Base-by-base conservation (phyloP, 805 yeast genomes). In the Nakazawaea populi region DNA sequence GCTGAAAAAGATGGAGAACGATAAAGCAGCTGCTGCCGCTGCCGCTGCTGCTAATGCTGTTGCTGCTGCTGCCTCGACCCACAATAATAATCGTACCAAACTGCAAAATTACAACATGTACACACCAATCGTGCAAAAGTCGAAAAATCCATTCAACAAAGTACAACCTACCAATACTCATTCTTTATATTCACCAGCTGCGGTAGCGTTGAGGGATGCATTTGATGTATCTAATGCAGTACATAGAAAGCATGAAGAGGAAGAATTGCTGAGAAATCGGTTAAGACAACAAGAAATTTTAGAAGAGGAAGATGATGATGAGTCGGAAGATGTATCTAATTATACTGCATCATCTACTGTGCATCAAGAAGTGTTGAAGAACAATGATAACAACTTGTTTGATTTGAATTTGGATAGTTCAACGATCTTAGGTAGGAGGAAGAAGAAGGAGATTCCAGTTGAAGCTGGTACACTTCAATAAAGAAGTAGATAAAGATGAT, bases 171-270 rank as follows among this genome's bases (percentile, higher is more conserved):
- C 24, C 11, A 52, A 54, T 18, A 57, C 55, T 24, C 60, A 56
- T 10, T 62, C 69, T 4, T 53, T 76, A 54, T 78, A 75, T 58
- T 74, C 82, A 10, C 84, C 85, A 7, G 83, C 81, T 4, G 82
- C 82, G 2, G 76, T 74, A 54, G 83, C 83, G 2, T 70, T 80
- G 65, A 71, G 78, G 53, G 85, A 79, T 54, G 83, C 82, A 11
- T 78, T 78, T 62, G 85, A 80, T 58, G 75, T 80, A 24, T 76
- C 83, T 1, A 69, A 82, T n/a, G 83, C 83, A 0, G 83, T 79
- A 11, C 82, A 77, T 58, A 69, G 84, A 61, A 72, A 74, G 72
- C 80, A 79, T 3, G 84, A 79, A 63, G 84, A 77, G 57, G 42
- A 42, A 72, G 74, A 7, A 74, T 72, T 14, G 61, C 70, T 44